Percentiles rank a stretch among this genome's conserved stretches.
These are phyloP conservation scores for Termitomyces sp. DNA, from an alignment of 768 basidiomycete genomes.

Conservation along the genomic window DNA sequence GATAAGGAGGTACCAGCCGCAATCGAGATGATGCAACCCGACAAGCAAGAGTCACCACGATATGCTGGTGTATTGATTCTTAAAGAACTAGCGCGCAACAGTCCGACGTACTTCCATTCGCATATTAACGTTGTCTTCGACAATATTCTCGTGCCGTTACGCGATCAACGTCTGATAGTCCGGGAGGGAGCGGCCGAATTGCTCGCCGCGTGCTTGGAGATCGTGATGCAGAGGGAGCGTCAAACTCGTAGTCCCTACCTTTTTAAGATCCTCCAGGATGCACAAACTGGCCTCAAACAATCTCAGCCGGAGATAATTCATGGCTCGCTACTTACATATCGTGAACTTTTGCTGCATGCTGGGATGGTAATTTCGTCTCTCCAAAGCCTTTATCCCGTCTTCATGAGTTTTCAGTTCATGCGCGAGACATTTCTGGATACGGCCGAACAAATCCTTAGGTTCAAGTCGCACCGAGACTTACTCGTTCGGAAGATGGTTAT, in stretches of 20 bases:
- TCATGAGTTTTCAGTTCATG: constrained; percentile 61
- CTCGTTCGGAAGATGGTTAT: constrained; percentile 93
- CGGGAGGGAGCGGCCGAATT: constrained; percentile 91
- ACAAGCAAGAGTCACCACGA: constrained; percentile 76
- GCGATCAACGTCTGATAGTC: constrained; percentile 86
- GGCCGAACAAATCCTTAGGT: constrained; percentile 85
- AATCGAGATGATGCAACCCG: constrained; percentile 72
- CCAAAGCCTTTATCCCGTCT: background rate
- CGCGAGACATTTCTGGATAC: constrained; percentile 79
- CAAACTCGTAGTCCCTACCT: constrained; percentile 62
- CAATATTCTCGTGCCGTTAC: constrained; percentile 84
- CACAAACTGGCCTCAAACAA: constrained; percentile 75
- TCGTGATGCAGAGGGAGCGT: constrained; percentile 70
- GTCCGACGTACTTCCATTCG: constrained; percentile 80
- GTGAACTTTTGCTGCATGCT: constrained; percentile 88
- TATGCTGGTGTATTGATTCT: constrained; percentile 93
- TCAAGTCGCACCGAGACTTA: constrained; percentile 81
- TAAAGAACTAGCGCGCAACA: constrained; percentile 89
- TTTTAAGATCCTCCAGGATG: constrained; percentile 81
- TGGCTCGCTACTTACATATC: constrained; percentile 86
- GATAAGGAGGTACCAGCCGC: constrained; percentile 84
- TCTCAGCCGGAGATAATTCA: constrained; percentile 85
- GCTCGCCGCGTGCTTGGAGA: constrained; percentile 88
- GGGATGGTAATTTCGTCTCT: constrained; percentile 66
- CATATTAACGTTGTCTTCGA: constrained; percentile 87